Base-by-base conservation (phyloP, 331 rosid species). In the Pyrus hybrid region DNA sequence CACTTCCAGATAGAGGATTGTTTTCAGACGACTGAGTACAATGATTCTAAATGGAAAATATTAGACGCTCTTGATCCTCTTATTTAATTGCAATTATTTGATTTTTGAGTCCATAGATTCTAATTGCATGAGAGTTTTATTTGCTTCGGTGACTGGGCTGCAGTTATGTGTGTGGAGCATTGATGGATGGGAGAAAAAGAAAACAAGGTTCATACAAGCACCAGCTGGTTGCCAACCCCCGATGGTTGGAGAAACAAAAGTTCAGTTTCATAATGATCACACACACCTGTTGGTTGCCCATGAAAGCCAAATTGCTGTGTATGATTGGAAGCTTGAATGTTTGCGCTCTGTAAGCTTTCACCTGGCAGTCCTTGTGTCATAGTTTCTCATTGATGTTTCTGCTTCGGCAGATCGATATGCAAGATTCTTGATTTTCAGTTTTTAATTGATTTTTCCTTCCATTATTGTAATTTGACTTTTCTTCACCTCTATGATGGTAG, bases 111-210 rank as follows among this genome's bases (percentile, higher is more conserved):
- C 28, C 63, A 57, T 57, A 21, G 14, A 57, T 57, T 37, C 47
- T 29, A 51, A 16, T 41, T 22, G 56, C 43, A 10, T 17, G 69
- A 73, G 10, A 26, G 26, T 26, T 32, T 47, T 20, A 26, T 76
- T 41, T 49, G 35, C 51, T 37, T 37, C 4, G 45, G 45, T 37
- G 45, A 56, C 58, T 41, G 70, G 32, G 21, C 28, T 45, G 41
- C 75, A 83, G 87, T 69, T 83, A 58, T 83, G 84, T 37, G 78
- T 80, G 51, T 83, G 84, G 84, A 83, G 87, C 80, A 83, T 83
- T 32, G 87, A 83, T 72, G 87, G 80, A 45, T 83, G 87, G 87
- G 87, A 83, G 77, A 83, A 80, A 78, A 83, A 83, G 82, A 83
- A 83, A 73, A 12, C 84, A 16, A 80, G 82, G 77, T 83, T 80